Percentiles rank a stretch among this genome's conserved stretches.
These are phyloP conservation scores for Setomelanomma holmii DNA, from an alignment of 2,329 filamentous ascomycete species.

Conservation along the genomic window DNA sequence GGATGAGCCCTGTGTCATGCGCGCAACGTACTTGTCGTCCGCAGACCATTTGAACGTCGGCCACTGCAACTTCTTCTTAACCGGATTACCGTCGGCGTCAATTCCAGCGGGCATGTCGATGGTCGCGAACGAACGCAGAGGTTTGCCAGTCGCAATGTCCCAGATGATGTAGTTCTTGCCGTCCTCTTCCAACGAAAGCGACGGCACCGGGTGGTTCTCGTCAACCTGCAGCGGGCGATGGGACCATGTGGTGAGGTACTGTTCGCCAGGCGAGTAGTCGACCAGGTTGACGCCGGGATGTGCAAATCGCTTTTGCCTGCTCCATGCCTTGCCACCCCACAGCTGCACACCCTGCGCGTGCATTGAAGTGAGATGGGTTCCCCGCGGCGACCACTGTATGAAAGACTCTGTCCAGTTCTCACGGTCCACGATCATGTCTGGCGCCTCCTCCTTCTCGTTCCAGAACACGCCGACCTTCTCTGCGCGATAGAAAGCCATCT, in stretches of 20 bases:
- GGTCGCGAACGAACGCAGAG: constrained; percentile 91
- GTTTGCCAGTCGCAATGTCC: constrained; percentile 89
- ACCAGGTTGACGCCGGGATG: constrained; percentile 96
- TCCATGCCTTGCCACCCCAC: constrained; percentile 92
- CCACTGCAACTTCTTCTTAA: constrained; percentile 96
- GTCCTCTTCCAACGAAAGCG: constrained; percentile 80
- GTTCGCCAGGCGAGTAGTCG: constrained; percentile 92
- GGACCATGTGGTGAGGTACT: constrained; percentile 96
- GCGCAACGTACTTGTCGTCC: constrained; percentile 95
- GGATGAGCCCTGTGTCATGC: constrained; percentile 84
- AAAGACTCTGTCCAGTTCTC: constrained; percentile 98
- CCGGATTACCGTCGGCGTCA: constrained; percentile 68
- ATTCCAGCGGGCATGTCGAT: constrained; percentile 75
- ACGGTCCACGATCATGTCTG: constrained; percentile 88
- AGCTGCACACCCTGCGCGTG: constrained; percentile 96
- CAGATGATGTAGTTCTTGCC: constrained; percentile 99
- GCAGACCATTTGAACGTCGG: constrained; percentile 99
- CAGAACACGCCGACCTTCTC: constrained; percentile 95
- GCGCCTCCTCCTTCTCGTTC: constrained; percentile 94
- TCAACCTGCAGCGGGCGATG: constrained; percentile 91
- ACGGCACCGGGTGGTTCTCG: constrained; percentile 83
- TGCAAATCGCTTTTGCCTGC: constrained; percentile 88
- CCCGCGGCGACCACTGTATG: constrained; percentile 95
- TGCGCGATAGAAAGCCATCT: constrained; percentile 92
- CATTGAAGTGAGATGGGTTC: constrained; percentile 92